Conservation (phyloP, 108 stramenopile genomes). For the Nitzschia palea region DNA sequence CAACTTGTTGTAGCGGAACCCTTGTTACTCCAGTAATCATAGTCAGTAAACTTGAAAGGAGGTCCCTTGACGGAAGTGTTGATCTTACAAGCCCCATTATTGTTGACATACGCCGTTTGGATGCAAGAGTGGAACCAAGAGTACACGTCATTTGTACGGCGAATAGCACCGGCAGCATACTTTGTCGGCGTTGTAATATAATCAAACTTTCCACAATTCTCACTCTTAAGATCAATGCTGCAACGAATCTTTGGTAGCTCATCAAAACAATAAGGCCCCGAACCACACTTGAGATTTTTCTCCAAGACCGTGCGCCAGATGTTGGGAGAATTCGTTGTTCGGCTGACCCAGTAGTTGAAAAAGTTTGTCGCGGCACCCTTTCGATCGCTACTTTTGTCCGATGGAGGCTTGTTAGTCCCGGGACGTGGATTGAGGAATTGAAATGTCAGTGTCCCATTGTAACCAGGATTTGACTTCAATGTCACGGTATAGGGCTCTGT, state of each 20-base stretch:
- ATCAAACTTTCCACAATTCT: not conserved
- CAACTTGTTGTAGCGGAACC: not conserved
- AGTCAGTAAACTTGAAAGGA: too few species aligned
- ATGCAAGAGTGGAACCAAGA: not conserved
- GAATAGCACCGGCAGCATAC: not conserved
- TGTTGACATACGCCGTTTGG: not conserved
- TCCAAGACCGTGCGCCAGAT: not conserved
- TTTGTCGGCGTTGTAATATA: not conserved
- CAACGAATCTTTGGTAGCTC: not conserved
- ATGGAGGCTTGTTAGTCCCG: too few species aligned
- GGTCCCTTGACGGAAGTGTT: not conserved
- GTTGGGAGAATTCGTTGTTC: not conserved
- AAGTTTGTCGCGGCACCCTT: not conserved
- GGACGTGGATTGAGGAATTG: not conserved
- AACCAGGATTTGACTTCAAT: not conserved
- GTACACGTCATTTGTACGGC: not conserved
- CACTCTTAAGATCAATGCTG: not conserved
- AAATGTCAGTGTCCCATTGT: not conserved
- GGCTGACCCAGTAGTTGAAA: not conserved
- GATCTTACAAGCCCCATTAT: not conserved
- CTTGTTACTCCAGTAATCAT: not conserved
- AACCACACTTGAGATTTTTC: not conserved
- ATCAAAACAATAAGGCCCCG: not conserved
- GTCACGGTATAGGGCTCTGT: not conserved
- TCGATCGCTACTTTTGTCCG: too few species aligned